Evolutionary conservation across 2,329 filamentous ascomycete species (phyloP).

Genomic region (Colletotrichum sidae): DNA sequence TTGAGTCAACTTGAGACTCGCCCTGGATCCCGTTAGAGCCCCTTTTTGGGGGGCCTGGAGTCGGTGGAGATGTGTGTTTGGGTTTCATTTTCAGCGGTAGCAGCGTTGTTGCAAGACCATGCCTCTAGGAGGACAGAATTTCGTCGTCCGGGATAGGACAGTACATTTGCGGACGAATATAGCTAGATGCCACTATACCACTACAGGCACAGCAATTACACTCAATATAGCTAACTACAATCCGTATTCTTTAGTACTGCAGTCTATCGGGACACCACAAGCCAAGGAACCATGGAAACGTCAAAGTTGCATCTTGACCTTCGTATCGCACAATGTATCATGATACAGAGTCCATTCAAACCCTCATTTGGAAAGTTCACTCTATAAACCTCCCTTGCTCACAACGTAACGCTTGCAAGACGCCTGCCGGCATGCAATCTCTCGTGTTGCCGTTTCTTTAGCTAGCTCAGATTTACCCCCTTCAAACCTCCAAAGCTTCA

Average conservation of each 20-base stretch:
- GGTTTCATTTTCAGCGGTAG: no score
- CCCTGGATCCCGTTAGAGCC: no score
- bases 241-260: background rate
- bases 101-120: no score
- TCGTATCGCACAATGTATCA: background rate
- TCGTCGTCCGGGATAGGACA: no score
- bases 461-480: background rate
- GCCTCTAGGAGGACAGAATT: no score
- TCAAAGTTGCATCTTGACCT: constrained; percentile 1
- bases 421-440: background rate
- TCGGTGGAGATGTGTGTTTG: no score
- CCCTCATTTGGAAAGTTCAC: background rate
- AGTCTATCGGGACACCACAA: no score
- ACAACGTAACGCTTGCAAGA: background rate
- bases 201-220: background rate
- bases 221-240: background rate
- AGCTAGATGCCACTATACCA: no score
- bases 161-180: no score
- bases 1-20: no score
- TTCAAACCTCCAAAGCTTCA: background rate
- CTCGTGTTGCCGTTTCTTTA: background rate
- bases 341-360: constrained; percentile 7
- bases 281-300: no score
- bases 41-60: no score
- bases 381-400: background rate